These are phyloP conservation scores for Xylaria sp. DNA, from an alignment of 2,329 filamentous ascomycete species.

Conservation along the genomic window DNA sequence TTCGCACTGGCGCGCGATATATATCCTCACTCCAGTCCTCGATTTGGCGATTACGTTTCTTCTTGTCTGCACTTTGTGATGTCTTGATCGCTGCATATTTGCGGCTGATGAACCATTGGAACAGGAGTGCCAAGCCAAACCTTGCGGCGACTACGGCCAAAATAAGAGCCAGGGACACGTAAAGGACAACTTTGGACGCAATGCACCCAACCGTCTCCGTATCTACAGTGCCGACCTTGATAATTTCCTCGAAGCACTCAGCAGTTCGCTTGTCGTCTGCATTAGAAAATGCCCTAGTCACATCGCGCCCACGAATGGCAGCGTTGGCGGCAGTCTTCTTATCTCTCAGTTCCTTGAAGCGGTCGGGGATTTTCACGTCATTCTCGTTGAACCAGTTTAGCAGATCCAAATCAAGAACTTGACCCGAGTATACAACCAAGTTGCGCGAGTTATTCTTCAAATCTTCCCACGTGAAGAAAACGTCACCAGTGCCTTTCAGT, in stretches of 20 bases:
- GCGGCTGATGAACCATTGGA: slow-evolving; percentile 95
- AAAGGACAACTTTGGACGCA: slow-evolving; percentile 95
- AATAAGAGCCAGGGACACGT: slow-evolving; percentile 92
- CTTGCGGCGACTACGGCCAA: slow-evolving; percentile 86
- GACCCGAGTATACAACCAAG: slow-evolving; percentile 92
- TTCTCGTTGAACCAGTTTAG: slow-evolving; percentile 88
- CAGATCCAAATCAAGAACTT: slow-evolving; percentile 89
- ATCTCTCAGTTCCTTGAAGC: slow-evolving; percentile 82
- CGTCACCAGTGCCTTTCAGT: slow-evolving; percentile 78
- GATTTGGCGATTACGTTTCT: slow-evolving; percentile 90
- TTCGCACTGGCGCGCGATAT: slow-evolving; percentile 85
- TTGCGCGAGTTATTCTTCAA: slow-evolving; percentile 89
- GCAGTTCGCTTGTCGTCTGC: slow-evolving; percentile 81
- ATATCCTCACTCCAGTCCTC: slow-evolving; percentile 99
- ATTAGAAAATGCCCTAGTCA: slow-evolving; percentile 87
- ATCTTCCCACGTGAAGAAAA: slow-evolving; percentile 97
- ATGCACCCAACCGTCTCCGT: slow-evolving; percentile 98
- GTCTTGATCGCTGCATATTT: slow-evolving; percentile 88
- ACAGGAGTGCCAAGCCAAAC: slow-evolving; percentile 87
- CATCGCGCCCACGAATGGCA: slow-evolving; percentile 81
- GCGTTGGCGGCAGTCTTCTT: slow-evolving; percentile 68
- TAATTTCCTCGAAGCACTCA: slow-evolving; percentile 89
- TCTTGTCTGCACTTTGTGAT: slow-evolving; percentile 80
- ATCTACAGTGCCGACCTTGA: slow-evolving; percentile 95
- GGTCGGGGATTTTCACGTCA: slow-evolving; percentile 78